A percentile compares a stretch with the other conserved stretches of the same genome.
Evolutionary conservation across 129 eudicot genomes (phyloP).

Genomic region (Solidago caesia): DNA sequence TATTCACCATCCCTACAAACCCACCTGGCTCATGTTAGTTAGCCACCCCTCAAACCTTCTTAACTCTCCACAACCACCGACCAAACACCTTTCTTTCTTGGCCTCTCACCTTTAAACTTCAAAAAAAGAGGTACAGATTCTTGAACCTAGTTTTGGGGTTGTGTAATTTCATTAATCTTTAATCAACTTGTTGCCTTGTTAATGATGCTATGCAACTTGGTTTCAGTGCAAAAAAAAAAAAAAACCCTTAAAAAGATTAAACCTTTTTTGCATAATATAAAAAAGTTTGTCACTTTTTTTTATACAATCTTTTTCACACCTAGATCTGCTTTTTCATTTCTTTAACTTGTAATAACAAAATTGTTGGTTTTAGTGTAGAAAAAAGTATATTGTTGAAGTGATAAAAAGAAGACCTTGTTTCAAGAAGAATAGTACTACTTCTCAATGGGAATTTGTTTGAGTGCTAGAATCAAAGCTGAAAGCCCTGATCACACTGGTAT

Average conservation of each 20-base stretch:
- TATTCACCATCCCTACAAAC: slow-evolving; percentile 14
- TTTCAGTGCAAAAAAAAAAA: slow-evolving; percentile 18
- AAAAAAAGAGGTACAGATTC: slow-evolving; percentile 11
- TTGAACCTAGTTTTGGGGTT: slow-evolving; percentile 27
- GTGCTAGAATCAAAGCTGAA: slow-evolving; percentile 85
- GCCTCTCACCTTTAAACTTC: neutral
- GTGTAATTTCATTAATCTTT: slow-evolving; percentile 21
- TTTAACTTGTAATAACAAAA: neutral
- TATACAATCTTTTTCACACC: slow-evolving; percentile 19
- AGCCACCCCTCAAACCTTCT: neutral
- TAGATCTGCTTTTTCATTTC: slow-evolving; percentile 44
- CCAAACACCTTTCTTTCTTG: neutral
- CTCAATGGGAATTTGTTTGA: slow-evolving; percentile 81
- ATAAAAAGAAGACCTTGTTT: neutral
- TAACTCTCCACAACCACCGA: neutral
- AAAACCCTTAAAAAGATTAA: neutral
- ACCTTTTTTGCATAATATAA: neutral
- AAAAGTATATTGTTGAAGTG: slow-evolving; percentile 26
- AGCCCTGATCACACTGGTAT: slow-evolving; percentile 76
- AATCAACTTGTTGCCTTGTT: slow-evolving; percentile 9
- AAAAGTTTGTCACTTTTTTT: neutral
- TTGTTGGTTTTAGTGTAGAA: slow-evolving; percentile 3
- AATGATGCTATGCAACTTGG: slow-evolving; percentile 26
- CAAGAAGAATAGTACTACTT: slow-evolving; percentile 6
- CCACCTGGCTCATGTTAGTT: neutral